Evolutionary conservation across 2,329 filamentous ascomycete species (phyloP).

Genomic region (Fusarium robinianum): DNA sequence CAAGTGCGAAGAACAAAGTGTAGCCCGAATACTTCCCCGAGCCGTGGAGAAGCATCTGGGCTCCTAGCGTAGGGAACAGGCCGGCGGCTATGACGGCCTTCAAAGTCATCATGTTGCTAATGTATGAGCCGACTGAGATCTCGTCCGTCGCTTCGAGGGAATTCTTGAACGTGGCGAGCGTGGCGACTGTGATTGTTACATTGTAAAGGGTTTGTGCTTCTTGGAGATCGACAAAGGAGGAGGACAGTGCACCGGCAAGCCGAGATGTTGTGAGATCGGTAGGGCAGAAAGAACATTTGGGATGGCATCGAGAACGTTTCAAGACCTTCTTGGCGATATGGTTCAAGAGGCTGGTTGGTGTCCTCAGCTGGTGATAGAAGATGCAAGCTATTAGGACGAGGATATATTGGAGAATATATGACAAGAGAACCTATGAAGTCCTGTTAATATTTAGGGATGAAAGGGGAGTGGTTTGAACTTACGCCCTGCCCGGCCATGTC

Average conservation of each 20-base stretch:
- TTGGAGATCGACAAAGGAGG: conserved; percentile 3
- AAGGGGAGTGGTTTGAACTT: no score
- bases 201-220: conserved; percentile 12
- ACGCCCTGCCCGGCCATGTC: conserved; percentile 22
- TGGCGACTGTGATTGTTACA: background rate
- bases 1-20: background rate
- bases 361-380: background rate
- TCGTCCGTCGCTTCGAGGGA: background rate
- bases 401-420: conserved; percentile 2
- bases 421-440: conserved; percentile 1
- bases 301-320: background rate
- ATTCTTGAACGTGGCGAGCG: background rate
- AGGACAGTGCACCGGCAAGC: background rate
- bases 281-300: no score
- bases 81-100: background rate
- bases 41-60: background rate
- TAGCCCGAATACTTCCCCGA: background rate
- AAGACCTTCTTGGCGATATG: background rate
- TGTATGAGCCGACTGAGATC: background rate
- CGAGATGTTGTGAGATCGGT: background rate
- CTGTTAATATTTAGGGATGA: background rate
- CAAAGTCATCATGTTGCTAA: background rate
- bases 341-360: background rate
- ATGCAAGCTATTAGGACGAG: background rate
- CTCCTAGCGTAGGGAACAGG: background rate